A percentile compares a stretch with the other conserved stretches of the same genome.
phyloP scores from a whole-genome alignment of 2,329 filamentous ascomycete genomes.

The Diaporthe velutina region DNA sequence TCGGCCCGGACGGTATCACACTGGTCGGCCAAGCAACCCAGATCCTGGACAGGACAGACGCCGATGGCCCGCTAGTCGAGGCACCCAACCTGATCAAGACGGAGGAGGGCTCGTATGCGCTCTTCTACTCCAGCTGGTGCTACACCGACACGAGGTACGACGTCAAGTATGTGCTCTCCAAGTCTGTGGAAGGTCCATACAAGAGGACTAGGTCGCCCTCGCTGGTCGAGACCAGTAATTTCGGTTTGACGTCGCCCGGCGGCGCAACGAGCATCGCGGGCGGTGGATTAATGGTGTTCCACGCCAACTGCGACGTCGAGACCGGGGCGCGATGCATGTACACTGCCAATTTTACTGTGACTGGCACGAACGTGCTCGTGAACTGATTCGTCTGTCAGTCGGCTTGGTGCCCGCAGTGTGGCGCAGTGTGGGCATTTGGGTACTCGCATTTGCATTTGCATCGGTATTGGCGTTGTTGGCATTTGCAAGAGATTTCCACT shows the following conservation, averaged over 20 bases:
- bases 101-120: conserved; percentile 63
- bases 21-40: conserved; percentile 62
- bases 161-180: conserved; percentile 68
- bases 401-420: too few relatives aligned
- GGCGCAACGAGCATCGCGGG: conserved; percentile 38
- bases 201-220: neutral
- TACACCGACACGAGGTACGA: conserved; percentile 68
- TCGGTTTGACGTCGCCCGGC: conserved; percentile 37
- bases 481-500: conserved; percentile 29
- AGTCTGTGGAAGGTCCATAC: conserved; percentile 37
- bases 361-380: conserved; percentile 30
- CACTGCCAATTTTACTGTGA: conserved; percentile 37
- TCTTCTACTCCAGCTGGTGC: conserved; percentile 74
- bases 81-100: conserved; percentile 67
- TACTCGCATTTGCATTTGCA: neutral
- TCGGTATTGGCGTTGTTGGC: conserved; percentile 23
- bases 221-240: conserved; percentile 35
- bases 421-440: conserved; percentile 6
- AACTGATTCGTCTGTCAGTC: conserved; percentile 12
- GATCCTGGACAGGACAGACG: conserved; percentile 58
- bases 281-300: conserved; percentile 36
- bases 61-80: conserved; percentile 70
- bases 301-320: conserved; percentile 35
- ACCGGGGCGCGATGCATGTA: conserved; percentile 38
- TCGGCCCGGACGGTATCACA: conserved; percentile 64